phyloP scores from a whole-genome alignment of 163 green algal genomes.

The Smithsoniella earleae region DNA sequence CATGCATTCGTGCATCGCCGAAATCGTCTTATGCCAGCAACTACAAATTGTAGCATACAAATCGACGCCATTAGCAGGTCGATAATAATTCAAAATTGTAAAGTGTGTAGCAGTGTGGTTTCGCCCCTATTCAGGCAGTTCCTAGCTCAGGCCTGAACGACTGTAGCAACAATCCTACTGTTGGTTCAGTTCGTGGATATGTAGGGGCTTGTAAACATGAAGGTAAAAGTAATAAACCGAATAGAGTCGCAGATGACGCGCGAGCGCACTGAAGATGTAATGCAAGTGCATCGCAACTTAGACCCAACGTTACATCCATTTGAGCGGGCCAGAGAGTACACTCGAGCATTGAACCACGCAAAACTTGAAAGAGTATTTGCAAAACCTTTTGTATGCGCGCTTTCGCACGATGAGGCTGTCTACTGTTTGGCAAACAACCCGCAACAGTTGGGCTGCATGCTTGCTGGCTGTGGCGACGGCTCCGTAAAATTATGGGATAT shows the following conservation, averaged over 20 bases:
- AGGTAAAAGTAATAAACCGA: slow-evolving; percentile 85
- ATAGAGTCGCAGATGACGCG: slow-evolving; percentile 70
- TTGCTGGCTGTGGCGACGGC: slow-evolving; percentile 56
- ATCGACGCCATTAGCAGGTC: no score
- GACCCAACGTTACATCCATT: slow-evolving; percentile 87
- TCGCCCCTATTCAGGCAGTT: no score
- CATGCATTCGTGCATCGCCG: no score
- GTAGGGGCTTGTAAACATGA: slow-evolving; percentile 67
- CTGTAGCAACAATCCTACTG: no score
- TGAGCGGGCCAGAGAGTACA: slow-evolving; percentile 91
- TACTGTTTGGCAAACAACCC: slow-evolving; percentile 75
- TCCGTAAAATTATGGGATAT: slow-evolving; percentile 76
- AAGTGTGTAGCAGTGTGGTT: no score
- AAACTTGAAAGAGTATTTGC: slow-evolving; percentile 87
- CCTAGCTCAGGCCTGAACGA: no score
- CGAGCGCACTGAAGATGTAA: slow-evolving; percentile 67
- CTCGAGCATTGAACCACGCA: slow-evolving; percentile 72
- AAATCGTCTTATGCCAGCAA: no score
- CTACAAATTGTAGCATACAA: no score
- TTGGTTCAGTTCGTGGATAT: no score
- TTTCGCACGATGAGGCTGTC: slow-evolving; percentile 85
- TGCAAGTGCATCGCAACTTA: slow-evolving; percentile 87
- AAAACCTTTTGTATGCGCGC: slow-evolving; percentile 85
- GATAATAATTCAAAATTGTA: no score
- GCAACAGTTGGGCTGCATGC: slow-evolving; percentile 66